A percentile compares a stretch with the other conserved stretches of the same genome.
Evolutionary conservation across 2,329 filamentous ascomycete genomes (phyloP).

Genomic region (Ceratocystis harringtonii): DNA sequence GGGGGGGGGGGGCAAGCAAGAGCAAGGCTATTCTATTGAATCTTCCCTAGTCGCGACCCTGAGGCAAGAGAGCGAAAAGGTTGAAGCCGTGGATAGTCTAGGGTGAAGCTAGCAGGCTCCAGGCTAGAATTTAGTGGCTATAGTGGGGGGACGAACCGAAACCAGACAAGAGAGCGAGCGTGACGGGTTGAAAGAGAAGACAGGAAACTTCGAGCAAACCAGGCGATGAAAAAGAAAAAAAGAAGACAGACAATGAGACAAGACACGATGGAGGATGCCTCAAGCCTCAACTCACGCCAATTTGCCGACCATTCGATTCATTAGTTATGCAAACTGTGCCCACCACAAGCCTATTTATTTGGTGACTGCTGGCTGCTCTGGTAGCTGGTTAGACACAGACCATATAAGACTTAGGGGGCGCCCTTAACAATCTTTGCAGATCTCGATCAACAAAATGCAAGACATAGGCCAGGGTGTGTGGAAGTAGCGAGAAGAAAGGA

Average conservation of each 20-base stretch:
- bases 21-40: too few relatives aligned
- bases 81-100: background rate
- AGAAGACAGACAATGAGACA: background rate
- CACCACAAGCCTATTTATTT: background rate
- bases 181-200: background rate
- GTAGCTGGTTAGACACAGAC: background rate
- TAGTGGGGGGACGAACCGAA: background rate
- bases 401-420: background rate
- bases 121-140: background rate
- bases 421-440: conserved; percentile 2
- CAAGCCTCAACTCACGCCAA: background rate
- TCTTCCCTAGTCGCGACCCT: background rate
- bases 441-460: conserved; percentile 1
- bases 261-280: background rate
- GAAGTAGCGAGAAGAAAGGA: background rate
- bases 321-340: background rate
- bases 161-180: background rate
- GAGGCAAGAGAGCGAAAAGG: background rate
- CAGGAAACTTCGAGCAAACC: background rate
- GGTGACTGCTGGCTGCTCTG: too few relatives aligned
- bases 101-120: background rate
- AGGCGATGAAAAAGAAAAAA: background rate
- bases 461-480: background rate
- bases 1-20: background rate
- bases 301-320: background rate